Percentiles rank a stretch among this genome's conserved stretches.
phyloP scores from a whole-genome alignment of 768 basidiomycete genomes.

The Boletales sp. region DNA sequence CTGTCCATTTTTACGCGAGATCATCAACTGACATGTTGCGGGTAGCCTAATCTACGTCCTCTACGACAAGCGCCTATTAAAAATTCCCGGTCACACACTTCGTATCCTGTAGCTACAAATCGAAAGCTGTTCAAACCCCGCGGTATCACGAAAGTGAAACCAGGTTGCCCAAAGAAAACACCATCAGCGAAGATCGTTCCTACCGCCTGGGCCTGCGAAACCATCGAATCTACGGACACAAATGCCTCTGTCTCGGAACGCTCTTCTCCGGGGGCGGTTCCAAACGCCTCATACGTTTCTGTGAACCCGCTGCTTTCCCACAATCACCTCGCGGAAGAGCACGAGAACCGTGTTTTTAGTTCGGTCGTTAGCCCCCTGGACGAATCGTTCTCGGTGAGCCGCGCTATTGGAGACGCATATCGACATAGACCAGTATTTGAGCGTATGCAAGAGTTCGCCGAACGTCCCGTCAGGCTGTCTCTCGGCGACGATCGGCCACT shows the following conservation, averaged over 20 bases:
- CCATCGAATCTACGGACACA: slow-evolving; percentile 6
- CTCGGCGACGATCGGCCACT: slow-evolving; percentile 8
- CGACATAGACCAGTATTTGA: slow-evolving; percentile 26
- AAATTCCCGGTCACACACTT: slow-evolving; percentile 15
- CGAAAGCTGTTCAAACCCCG: slow-evolving; percentile 22
- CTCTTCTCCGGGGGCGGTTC: slow-evolving; percentile 4
- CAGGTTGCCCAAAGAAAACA: slow-evolving; percentile 27
- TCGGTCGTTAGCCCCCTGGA: slow-evolving; percentile 20
- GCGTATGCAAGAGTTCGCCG: slow-evolving; percentile 22
- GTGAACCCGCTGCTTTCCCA: slow-evolving; percentile 28
- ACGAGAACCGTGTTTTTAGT: slow-evolving; percentile 11
- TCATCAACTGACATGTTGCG: slow-evolving; percentile 7
- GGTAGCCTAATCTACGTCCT: slow-evolving; percentile 31
- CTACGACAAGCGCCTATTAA: slow-evolving; percentile 25
- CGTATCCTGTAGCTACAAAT: slow-evolving; percentile 12
- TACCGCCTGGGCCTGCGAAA: slow-evolving; percentile 3
- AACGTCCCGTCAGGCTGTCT: slow-evolving; percentile 8
- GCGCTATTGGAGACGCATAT: slow-evolving; percentile 29
- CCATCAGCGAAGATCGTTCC: slow-evolving; percentile 2
- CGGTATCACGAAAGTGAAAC: slow-evolving; percentile 30
- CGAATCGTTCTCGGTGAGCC: slow-evolving; percentile 25
- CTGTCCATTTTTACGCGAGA: slow-evolving; percentile 4
- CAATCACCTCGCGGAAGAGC: slow-evolving; percentile 1
- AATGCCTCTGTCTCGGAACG: slow-evolving; percentile 5
- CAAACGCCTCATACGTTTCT: slow-evolving; percentile 11